Evolutionary conservation across 1,284 basidiomycete genomes (phyloP), one percentile per base, ranked within the genome.

Genomic region (Cryptococcus sp.): DNA sequence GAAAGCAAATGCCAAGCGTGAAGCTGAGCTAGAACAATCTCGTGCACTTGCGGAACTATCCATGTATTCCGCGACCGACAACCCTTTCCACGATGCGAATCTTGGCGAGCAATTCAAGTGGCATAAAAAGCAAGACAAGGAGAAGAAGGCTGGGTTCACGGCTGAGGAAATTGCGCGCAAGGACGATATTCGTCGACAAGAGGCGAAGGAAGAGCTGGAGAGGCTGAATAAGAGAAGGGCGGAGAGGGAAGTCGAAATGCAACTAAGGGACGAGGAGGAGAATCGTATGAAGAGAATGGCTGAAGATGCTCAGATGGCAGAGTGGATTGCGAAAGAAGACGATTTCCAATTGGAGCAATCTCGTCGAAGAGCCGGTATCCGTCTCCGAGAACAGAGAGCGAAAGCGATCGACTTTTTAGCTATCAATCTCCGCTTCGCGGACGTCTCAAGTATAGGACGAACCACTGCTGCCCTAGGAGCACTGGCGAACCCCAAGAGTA

Each of bases 101-200:
- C 85, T 98, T 26, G 88, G 87, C 22, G 91, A 97, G 72, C 90
- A 93, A 75, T 99, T 99, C 78, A 86, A 89, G 58, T 99, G 96
- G 96, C 91, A 93, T 78, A 99, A 99, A 83, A 99, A 99, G 81
- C 85, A 87, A 39, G 95, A 99, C 75, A 93, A 93, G 80, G 96
- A 99, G 75, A 85, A 86, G 71, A 97, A 95, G 77, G 80, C 86
- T 57, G 96, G 96, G 1, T 72, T 99, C 55, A 85, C 87, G 1
- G 72, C 87, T 0, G 87, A 86, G 1, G 95, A 99, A 71, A 84
- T 89, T 2, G 87, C 89, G 60, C 82, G 83, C 62, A 84, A 85
- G 65, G 96, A 99, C 79, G 87, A 87, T 3, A 76, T 90, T 23
- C 80, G 95, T 52, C 83, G 89, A 34, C 84, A 89, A 65, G 96